Percentiles rank a stretch among this genome's conserved stretches.
Evolutionary conservation across 202 grass and related monocot species (phyloP).

Genomic region (Schoenoplectus tabernaemontani): DNA sequence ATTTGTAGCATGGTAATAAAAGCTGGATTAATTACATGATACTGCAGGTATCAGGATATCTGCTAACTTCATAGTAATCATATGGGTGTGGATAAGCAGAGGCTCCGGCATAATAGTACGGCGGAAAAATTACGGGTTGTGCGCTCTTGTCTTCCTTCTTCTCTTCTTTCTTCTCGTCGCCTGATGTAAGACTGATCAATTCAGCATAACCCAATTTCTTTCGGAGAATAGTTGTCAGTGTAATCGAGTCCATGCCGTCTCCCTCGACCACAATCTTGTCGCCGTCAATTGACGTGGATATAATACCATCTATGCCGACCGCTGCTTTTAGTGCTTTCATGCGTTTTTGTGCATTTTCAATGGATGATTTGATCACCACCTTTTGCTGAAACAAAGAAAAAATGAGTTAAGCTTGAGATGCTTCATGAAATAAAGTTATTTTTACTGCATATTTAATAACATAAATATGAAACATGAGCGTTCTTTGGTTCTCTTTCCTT

Average conservation of each 20-base stretch:
- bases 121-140: neutral
- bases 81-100: neutral
- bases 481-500: neutral
- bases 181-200: neutral
- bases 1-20: neutral
- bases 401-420: neutral
- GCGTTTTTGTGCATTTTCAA: conserved; percentile 34
- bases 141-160: neutral
- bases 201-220: neutral
- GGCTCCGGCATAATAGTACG: neutral
- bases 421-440: neutral
- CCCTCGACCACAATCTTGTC: conserved; percentile 49
- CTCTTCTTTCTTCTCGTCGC: neutral
- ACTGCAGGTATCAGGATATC: neutral
- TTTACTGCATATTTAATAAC: neutral
- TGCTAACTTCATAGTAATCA: neutral
- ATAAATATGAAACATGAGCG: neutral
- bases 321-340: conserved; percentile 46
- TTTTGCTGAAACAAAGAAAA: conserved; percentile 47
- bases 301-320: conserved; percentile 42
- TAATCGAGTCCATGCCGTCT: conserved; percentile 26
- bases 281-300: conserved; percentile 40
- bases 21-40: neutral
- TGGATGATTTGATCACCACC: conserved; percentile 44
- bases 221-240: neutral